These are phyloP conservation scores for Tolypocladium capitatum DNA, from an alignment of 2,329 filamentous ascomycete species.

Conservation along the genomic window DNA sequence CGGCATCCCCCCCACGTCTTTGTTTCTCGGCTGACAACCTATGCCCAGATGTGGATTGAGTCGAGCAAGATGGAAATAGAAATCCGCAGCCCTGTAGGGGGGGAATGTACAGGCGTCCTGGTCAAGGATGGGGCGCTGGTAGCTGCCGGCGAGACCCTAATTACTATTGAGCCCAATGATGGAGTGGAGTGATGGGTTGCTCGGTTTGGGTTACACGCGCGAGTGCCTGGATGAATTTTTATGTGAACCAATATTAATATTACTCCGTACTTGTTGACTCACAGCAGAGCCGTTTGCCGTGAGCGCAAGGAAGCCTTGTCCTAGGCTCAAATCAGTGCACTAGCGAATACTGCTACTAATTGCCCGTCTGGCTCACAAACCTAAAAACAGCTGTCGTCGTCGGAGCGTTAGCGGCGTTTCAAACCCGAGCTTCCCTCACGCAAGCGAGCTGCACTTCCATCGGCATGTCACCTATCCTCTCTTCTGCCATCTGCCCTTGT, in stretches of 20 bases:
- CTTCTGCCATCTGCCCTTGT: no score
- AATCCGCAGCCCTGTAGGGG: conserved; percentile 15
- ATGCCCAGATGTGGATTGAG: conserved; percentile 15
- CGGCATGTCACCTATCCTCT: no score
- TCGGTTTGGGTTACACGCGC: neutral
- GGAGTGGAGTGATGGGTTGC: neutral
- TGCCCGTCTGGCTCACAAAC: no score
- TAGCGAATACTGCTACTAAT: neutral
- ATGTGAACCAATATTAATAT: no score
- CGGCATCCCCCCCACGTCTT: neutral
- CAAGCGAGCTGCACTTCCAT: no score
- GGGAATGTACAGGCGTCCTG: conserved; percentile 13
- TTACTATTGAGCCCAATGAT: neutral
- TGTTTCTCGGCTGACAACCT: neutral
- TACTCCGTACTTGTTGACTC: neutral
- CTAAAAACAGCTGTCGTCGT: no score
- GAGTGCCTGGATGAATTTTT: neutral
- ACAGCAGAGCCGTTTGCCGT: neutral
- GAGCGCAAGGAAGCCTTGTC: neutral
- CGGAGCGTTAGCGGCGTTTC: no score
- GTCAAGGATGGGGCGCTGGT: conserved; percentile 16
- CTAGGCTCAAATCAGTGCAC: no score
- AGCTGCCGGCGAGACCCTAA: conserved; percentile 6
- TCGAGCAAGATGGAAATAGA: conserved; percentile 26
- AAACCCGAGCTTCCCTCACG: no score